A percentile compares a stretch with the other conserved stretches of the same genome.
Conservation (phyloP, 768 basidiomycete species). For the Strobilomyces dryophilus region DNA sequence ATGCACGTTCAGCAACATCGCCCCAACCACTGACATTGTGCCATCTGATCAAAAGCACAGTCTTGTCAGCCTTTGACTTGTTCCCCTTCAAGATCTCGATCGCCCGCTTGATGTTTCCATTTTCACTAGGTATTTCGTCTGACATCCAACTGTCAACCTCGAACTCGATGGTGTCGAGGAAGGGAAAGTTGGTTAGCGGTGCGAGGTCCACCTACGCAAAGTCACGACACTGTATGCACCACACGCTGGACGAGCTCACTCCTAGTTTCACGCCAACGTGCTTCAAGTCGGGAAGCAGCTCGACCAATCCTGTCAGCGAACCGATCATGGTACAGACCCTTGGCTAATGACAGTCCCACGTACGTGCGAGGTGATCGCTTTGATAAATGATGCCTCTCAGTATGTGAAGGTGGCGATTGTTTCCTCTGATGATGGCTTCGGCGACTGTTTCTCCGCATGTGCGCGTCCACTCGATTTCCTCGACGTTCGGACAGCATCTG, state of each 20-base stretch:
- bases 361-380: not conserved
- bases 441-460: conserved; percentile 6
- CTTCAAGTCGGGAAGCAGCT: not conserved
- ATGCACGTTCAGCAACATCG: no score
- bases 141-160: not conserved
- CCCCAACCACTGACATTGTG: no score
- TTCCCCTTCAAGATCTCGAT: no score
- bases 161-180: conserved; percentile 5
- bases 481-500: no score
- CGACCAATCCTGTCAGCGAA: conserved; percentile 3
- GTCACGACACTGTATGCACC: not conserved
- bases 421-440: not conserved
- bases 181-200: not conserved
- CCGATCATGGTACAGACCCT: not conserved
- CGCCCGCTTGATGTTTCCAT: not conserved
- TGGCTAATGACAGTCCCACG: conserved; percentile 5
- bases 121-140: not conserved
- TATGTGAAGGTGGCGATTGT: not conserved
- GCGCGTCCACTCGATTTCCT: no score
- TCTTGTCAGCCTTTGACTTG: not conserved
- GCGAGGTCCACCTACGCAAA: not conserved
- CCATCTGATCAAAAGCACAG: not conserved
- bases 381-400: conserved; percentile 2
- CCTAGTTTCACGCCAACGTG: no score
- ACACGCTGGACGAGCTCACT: not conserved